Percentiles rank a stretch among this genome's conserved stretches.
Conservation (phyloP, 805 yeast genomes). For the Metschnikowia santaceciliae region DNA sequence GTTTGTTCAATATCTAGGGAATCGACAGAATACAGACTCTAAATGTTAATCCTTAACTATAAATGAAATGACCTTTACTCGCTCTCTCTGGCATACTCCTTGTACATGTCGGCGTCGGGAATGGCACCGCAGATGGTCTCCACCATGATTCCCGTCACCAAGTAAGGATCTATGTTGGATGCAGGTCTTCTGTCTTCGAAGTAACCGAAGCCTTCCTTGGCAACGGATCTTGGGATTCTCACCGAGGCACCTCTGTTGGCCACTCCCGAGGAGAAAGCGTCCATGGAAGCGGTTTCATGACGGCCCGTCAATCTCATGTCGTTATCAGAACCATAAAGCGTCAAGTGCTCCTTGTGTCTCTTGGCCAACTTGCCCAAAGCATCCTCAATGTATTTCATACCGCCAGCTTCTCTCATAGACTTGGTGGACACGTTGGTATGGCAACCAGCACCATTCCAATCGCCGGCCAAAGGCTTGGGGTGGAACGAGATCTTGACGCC, state of each 20-base stretch:
- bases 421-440: slow-evolving; percentile 97
- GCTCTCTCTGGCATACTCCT: slow-evolving; percentile 78
- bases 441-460: slow-evolving; percentile 99
- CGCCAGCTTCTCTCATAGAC: slow-evolving; percentile 90
- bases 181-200: slow-evolving; percentile 99
- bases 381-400: slow-evolving; percentile 88
- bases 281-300: slow-evolving; percentile 96
- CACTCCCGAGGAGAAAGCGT: slow-evolving; percentile 90
- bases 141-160: slow-evolving; percentile 96
- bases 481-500: slow-evolving; percentile 98
- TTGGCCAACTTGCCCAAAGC: slow-evolving; percentile 91
- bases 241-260: slow-evolving; percentile 99
- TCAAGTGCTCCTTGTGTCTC: slow-evolving; percentile 96
- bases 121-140: slow-evolving; percentile 95
- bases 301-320: slow-evolving; percentile 95
- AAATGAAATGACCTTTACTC: slow-evolving; percentile 12
- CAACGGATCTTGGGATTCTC: slow-evolving; percentile 98
- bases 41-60: not conserved
- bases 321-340: slow-evolving; percentile 92
- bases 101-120: slow-evolving; percentile 91
- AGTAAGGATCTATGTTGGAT: slow-evolving; percentile 97
- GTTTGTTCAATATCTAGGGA: not conserved
- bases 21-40: no score
- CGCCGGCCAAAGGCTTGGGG: slow-evolving; percentile 98
- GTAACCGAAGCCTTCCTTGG: slow-evolving; percentile 96